Base-by-base conservation (phyloP, 2,329 filamentous ascomycete genomes). In the Didymella pomorum region DNA sequence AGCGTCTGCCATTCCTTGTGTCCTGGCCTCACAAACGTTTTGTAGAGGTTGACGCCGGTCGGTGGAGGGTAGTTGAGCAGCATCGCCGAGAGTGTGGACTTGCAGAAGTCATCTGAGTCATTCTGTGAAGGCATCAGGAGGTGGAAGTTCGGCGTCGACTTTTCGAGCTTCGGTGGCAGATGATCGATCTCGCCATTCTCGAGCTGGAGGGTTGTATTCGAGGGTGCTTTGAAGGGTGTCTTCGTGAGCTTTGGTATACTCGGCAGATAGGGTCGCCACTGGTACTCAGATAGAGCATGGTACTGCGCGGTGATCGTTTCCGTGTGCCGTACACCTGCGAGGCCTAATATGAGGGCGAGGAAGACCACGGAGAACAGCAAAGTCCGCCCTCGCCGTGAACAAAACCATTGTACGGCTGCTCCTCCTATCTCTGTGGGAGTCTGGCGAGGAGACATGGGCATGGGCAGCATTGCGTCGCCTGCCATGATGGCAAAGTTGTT, bases 21-120 rank as follows among this genome's bases (percentile, higher is more conserved):
- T 8, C 57, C 48, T 10, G 63, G 51, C 11, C 53, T 58, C 9
- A 61, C 52, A 18, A 66, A 69, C 3, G 49, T 54, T 18, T 63
- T 50, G 72, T 78, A 72, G 16, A 82, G 82, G 45, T 80, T 80
- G 60, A 87, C 76, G 28, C 86, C 68, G 1, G 82, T 85, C 7
- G 85, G 83, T 14, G 84, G 81, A 10, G 86, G 86, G 52, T 86
- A 88, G 58, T 83, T 80, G 37, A 87, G 75, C n/a, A 87, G 78
- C 72, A 85, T 84, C 1, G 84, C 81, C 1, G 84, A 86, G 12
- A 86, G 75, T 12, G 86, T 68, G 1, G 84, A 82, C 63, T 84
- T 84, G 77, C 86, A 88, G 39, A 87, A 79, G n/a, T 81, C 78
- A 18, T 79, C 64, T 33, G 80, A 82, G 41, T 79, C 78, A n/a